Evolutionary conservation across 2,329 filamentous ascomycete genomes (phyloP).

Genomic region (Shiraia bambusicola): DNA sequence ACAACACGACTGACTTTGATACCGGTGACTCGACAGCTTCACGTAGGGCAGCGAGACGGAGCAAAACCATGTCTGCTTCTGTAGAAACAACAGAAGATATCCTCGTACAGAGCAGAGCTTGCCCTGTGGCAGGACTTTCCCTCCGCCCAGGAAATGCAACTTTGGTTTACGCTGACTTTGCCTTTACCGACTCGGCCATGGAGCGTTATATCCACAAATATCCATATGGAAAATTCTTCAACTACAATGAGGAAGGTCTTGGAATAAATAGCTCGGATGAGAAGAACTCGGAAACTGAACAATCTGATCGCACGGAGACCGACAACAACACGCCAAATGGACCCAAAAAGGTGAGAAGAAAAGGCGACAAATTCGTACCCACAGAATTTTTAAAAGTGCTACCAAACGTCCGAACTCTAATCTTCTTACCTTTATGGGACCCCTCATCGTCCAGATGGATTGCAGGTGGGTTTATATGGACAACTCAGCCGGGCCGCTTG

Average conservation of each 20-base stretch:
- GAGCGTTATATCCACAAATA: constrained; percentile 38
- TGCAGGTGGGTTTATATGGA: constrained; percentile 39
- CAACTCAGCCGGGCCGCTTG: constrained; percentile 29
- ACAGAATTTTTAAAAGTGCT: constrained; percentile 36
- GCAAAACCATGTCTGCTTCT: constrained; percentile 10
- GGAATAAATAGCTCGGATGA: constrained; percentile 38
- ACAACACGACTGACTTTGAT: constrained; percentile 34
- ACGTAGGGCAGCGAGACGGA: constrained; percentile 11
- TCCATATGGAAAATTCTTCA: constrained; percentile 40
- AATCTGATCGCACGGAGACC: constrained; percentile 26
- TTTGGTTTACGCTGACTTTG: constrained; percentile 30
- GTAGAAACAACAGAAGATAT: constrained; percentile 4
- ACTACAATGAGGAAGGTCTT: constrained; percentile 35
- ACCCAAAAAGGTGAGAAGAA: constrained; percentile 20
- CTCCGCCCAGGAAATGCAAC: constrained; percentile 19
- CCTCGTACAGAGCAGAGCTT: constrained; percentile 23
- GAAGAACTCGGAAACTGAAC: constrained; percentile 31
- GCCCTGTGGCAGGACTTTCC: constrained; percentile 28
- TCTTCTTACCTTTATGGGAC: constrained; percentile 43
- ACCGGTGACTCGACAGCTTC: constrained; percentile 29
- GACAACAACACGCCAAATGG: constrained; percentile 4
- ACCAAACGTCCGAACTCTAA: constrained; percentile 38
- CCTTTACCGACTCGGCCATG: constrained; percentile 36
- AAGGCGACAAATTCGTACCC: constrained; percentile 34
- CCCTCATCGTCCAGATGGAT: constrained; percentile 36